A percentile compares a stretch with the other conserved stretches of the same genome.
Evolutionary conservation across 2,329 filamentous ascomycete species (phyloP).

Genomic region (Paecilomyces formosus): DNA sequence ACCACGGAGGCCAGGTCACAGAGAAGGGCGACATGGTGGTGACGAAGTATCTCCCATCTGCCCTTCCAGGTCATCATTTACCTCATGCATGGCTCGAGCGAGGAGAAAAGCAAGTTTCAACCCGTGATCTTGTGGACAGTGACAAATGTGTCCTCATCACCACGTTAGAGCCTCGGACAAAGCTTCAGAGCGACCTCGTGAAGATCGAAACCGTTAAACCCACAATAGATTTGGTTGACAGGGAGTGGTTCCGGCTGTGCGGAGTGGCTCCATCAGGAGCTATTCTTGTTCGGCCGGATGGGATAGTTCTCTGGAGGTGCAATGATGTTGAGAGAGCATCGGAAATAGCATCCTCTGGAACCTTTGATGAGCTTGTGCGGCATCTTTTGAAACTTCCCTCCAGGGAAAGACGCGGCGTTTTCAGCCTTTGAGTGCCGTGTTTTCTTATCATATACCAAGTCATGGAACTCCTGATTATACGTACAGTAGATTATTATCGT

Average conservation of each 20-base stretch:
- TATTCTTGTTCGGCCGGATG: slow-evolving; percentile 24
- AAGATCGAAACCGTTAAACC: not conserved
- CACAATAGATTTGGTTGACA: slow-evolving; percentile 1
- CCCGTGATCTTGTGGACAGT: slow-evolving; percentile 13
- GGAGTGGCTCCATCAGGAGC: slow-evolving; percentile 13
- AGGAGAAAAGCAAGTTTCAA: slow-evolving; percentile 10
- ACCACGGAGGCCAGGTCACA: slow-evolving; percentile 15
- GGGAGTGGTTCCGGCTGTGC: slow-evolving; percentile 9
- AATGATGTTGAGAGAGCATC: not conserved
- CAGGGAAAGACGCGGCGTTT: not conserved
- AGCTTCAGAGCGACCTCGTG: not conserved
- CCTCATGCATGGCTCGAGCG: slow-evolving; percentile 22
- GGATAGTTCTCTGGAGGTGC: slow-evolving; percentile 20
- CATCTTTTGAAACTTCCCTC: not conserved
- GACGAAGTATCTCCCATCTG: slow-evolving; percentile 13
- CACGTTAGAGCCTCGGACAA: slow-evolving; percentile 5
- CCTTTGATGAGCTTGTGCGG: not conserved
- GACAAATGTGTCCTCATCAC: slow-evolving; percentile 13
- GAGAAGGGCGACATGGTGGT: slow-evolving; percentile 10
- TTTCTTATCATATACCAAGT: too few relatives aligned
- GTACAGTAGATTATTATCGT: too few relatives aligned
- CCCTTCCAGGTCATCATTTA: slow-evolving; percentile 24
- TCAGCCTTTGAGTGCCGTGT: not conserved
- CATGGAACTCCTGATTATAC: too few relatives aligned
- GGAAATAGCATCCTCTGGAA: not conserved